Evolutionary conservation across 495 filamentous ascomycete species (phyloP).

Genomic region (Penicillium dipodomyicola): DNA sequence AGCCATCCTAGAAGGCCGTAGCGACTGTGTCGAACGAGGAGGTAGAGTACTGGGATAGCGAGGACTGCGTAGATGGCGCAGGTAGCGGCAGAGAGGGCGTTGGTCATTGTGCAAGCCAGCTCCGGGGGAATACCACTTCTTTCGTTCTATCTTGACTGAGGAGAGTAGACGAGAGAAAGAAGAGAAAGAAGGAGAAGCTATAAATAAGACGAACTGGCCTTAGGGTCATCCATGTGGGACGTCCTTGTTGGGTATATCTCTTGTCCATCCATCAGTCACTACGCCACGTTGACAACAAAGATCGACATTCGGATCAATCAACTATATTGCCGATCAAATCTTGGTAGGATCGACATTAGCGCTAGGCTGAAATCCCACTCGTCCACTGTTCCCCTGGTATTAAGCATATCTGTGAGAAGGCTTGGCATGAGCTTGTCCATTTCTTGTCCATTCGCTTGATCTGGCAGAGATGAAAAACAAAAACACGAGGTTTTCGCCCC

Average conservation of each 20-base stretch:
- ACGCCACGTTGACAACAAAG: neutral
- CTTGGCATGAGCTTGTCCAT: neutral
- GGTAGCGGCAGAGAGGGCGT: conserved; percentile 32
- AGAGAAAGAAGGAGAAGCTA: neutral
- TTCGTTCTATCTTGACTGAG: neutral
- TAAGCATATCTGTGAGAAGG: neutral
- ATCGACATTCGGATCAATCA: neutral
- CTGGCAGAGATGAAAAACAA: neutral
- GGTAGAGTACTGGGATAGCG: conserved; percentile 29
- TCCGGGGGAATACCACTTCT: neutral
- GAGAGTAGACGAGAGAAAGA: neutral
- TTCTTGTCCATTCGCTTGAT: neutral
- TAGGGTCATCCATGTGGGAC: conserved; percentile 13
- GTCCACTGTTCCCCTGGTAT: neutral
- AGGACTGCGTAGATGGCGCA: conserved; percentile 37
- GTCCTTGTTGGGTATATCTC: neutral
- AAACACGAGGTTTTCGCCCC: neutral
- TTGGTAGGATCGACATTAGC: no score
- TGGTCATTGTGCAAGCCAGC: conserved; percentile 13
- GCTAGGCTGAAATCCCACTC: neutral
- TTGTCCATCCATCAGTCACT: neutral
- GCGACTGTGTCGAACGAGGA: conserved; percentile 33
- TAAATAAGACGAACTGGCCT: neutral
- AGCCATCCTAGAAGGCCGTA: conserved; percentile 39
- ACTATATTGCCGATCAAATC: no score